Base-by-base conservation (phyloP, 768 basidiomycete species). In the Kondoa subrosea region DNA sequence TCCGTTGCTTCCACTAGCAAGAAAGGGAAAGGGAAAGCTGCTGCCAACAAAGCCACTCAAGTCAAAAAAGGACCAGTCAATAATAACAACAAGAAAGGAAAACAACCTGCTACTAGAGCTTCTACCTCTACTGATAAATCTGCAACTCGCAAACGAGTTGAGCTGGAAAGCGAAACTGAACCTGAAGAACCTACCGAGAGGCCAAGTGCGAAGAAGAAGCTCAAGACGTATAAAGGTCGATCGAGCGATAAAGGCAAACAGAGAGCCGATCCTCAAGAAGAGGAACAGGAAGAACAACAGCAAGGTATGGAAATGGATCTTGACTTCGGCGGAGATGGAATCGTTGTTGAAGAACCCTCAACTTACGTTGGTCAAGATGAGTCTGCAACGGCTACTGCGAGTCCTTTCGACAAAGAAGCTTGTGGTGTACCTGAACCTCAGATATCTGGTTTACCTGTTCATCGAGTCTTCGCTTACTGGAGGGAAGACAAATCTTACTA, bases 391-490 rank as follows among this genome's bases (percentile, higher is more conserved):
- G 40, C 21, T 8, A 21, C 21, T 50, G 40, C 8, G 40, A 50
- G 12, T 8, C 12, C 40, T 50, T 50, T 50, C 12, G 40, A 50
- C 12, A 8, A 50, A 50, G 40, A 50, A 50, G 40, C 40, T 50
- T 50, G 40, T 50, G 40, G 40, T 8, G 21, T 50, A 8, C 12
- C 8, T 8, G 21, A 50, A 21, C 61, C 61, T 16, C 29, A n/a
- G 17, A 16, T 32, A 16, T 32, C 61, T 27, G 61, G 33, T 32
- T n/a, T 63, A 16, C 70, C 70, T 2, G 70, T 67, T 64, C 25
- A 50, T 12, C 71, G 73, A n/a, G 2, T 80, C 81, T 71, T 89
- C 80, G 76, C 86, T 84, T 74, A 76, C 83, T 21, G 88, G 87
- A 17, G 79, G 76, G 34, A 80, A 87, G 30, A 73, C 83, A 65